Conservation (phyloP, 208 protist genomes). For the Leishmania gerbilli region DNA sequence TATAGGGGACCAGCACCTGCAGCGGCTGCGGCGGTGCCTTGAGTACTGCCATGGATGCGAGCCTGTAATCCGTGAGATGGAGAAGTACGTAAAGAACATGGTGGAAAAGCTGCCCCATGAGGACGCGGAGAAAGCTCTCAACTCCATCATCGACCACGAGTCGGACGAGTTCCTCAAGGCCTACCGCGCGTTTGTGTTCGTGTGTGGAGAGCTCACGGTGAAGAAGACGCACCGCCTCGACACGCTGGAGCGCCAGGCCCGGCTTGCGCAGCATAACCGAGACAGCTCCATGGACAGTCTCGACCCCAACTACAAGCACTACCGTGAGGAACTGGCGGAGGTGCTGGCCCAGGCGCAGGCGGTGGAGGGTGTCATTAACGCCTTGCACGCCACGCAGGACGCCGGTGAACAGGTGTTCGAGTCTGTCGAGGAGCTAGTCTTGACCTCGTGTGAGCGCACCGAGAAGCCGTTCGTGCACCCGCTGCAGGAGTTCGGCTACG, state of each 20-base stretch:
- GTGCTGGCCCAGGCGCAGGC: conserved; percentile 72
- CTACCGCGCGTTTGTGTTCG: conserved; percentile 75
- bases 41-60: conserved; percentile 63
- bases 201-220: conserved; percentile 75
- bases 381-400: conserved; percentile 82
- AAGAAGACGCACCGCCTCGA: conserved; percentile 88
- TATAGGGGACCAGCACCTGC: conserved; percentile 63
- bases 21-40: conserved; percentile 61
- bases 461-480: conserved; percentile 68
- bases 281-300: conserved; percentile 88
- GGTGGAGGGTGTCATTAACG: conserved; percentile 78
- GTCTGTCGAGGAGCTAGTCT: conserved; percentile 62
- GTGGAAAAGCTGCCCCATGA: conserved; percentile 48
- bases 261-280: conserved; percentile 75
- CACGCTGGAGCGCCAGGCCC: conserved; percentile 82
- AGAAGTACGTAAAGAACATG: conserved; percentile 68
- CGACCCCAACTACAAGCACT: conserved; percentile 78
- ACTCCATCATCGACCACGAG: conserved; percentile 54
- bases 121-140: conserved; percentile 42
- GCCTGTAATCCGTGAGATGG: conserved; percentile 48
- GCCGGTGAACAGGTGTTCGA: conserved; percentile 82
- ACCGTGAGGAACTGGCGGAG: conserved; percentile 66
- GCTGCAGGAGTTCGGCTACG: conserved; percentile 73
- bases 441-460: conserved; percentile 45
- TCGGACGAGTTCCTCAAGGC: conserved; percentile 52